Conservation (phyloP, 2,329 filamentous ascomycete species). For the Colletotrichum navitas region DNA sequence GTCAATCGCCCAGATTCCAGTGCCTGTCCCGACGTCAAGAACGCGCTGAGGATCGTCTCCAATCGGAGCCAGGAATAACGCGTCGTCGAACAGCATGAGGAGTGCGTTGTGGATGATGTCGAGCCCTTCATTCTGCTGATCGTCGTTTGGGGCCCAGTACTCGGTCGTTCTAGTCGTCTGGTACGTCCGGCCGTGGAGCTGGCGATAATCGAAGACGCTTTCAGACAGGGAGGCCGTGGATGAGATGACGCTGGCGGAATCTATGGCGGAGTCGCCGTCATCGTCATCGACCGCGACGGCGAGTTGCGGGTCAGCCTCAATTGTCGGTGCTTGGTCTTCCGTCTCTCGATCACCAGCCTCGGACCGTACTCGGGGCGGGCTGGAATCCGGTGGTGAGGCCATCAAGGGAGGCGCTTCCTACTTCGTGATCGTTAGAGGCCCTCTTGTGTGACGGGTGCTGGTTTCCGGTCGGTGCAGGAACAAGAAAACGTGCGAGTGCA, state of each 20-base stretch:
- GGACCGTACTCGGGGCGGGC: not conserved
- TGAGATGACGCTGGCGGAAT: constrained; percentile 39
- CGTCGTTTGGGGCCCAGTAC: constrained; percentile 46
- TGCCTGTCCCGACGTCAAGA: constrained; percentile 61
- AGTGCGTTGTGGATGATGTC: constrained; percentile 36
- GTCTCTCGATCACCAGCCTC: not conserved
- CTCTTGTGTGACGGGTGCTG: constrained; percentile 5
- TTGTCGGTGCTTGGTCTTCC: not conserved
- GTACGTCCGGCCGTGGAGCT: constrained; percentile 50
- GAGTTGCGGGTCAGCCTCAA: constrained; percentile 12
- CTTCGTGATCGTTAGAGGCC: not conserved
- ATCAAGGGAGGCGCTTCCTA: not conserved
- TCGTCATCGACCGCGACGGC: constrained; percentile 30
- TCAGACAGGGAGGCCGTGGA: constrained; percentile 51
- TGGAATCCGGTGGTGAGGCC: not conserved
- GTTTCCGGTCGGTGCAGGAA: not conserved
- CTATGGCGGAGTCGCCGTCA: constrained; percentile 46
- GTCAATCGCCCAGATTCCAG: constrained; percentile 68
- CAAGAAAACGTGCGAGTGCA: constrained; percentile 1
- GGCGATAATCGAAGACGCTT: constrained; percentile 51
- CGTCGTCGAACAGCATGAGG: constrained; percentile 50
- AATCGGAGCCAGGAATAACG: constrained; percentile 55
- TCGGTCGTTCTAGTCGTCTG: constrained; percentile 47
- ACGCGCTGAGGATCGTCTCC: constrained; percentile 45
- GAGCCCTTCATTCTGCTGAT: constrained; percentile 44